A percentile compares a stretch with the other conserved stretches of the same genome.
These are phyloP conservation scores for Iberis pinnata DNA, from an alignment of 345 rosid genomes.

Conservation along the genomic window DNA sequence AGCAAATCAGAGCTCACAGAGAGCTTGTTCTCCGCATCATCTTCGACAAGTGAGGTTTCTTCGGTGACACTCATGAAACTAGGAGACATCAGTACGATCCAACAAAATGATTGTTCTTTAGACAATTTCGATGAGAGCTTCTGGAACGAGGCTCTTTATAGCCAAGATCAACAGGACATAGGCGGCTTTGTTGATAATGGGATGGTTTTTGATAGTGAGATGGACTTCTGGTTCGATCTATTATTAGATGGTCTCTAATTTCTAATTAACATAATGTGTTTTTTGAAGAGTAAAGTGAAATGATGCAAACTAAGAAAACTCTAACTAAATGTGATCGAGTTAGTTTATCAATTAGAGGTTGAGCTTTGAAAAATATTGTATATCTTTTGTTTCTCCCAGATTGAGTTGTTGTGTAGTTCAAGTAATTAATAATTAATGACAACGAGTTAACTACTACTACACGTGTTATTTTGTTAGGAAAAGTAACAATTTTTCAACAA, in stretches of 20 bases:
- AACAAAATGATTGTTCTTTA: too few species aligned
- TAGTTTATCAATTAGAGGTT: slow-evolving; percentile 17
- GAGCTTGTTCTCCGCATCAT: too few species aligned
- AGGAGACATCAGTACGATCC: slow-evolving; percentile 24
- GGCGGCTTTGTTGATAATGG: slow-evolving; percentile 6
- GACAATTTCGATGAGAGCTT: slow-evolving; percentile 65
- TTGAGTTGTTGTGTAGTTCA: slow-evolving; percentile 11
- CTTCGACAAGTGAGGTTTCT: slow-evolving; percentile 47
- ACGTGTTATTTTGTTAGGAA: too few species aligned
- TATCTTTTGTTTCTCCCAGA: slow-evolving; percentile 18
- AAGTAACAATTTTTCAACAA: too few species aligned
- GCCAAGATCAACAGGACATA: slow-evolving; percentile 22
- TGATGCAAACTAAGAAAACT: slow-evolving; percentile 8
- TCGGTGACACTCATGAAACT: slow-evolving; percentile 32
- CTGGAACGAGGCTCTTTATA: slow-evolving; percentile 45
- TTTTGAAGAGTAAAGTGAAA: too few species aligned
- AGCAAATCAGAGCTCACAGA: too few species aligned
- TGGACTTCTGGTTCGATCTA: slow-evolving; percentile 56
- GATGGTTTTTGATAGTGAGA: too few species aligned
- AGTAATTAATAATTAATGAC: slow-evolving; percentile 12
- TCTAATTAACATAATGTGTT: too few species aligned
- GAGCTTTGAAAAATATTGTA: neutral
- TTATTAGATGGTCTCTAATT: too few species aligned
- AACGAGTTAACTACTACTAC: too few species aligned
- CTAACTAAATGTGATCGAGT: slow-evolving; percentile 5